Evolutionary conservation across 345 rosid genomes (phyloP), one percentile per base, ranked within the genome.

Genomic region (Hypericum androsaemum): DNA sequence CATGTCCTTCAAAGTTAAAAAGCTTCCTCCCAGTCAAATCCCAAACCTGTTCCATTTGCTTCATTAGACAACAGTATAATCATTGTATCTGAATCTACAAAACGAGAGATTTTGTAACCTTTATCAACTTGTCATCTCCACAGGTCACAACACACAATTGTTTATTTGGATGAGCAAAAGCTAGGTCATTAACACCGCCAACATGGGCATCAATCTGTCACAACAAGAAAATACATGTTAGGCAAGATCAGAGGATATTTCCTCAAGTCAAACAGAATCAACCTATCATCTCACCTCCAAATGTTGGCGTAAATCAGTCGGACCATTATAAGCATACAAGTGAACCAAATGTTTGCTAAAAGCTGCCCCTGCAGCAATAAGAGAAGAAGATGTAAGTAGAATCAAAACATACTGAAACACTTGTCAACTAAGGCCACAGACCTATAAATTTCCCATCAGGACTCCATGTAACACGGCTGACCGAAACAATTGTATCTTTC

Each of bases 301-400:
- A 56, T 69, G 80, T 32, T 73, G 77, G 64, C 75, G 63, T 44
- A 77, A 53, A 22, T 82, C 78, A 8, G 54, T 71, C 53, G 64
- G 68, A 42, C 70, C 74, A 72, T 80, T 71, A 64, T 78, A 82
- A 35, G 81, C 57, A 70, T 77, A 81, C 40, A 84, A 58, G 54
- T 87, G 96, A 67, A 87, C 94, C 44, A 87, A 68, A 72, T 88
- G 78, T 64, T 80, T 88, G 5, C 94, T 84, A 69, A 66, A 84
- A 47, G 96, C 96, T 64, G 84, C 83, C 51, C 94, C 96, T 84
- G 32, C 32, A 22, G 1, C 32, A 22, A 22, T 22, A 22, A 22
- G 32, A 22, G 32, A 22, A 22, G 32, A 22, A 1, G 32, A 22
- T 22, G 32, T 22, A 22, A 22, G 32, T 22, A 22, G 32, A 22